A percentile compares a stretch with the other conserved stretches of the same genome.
phyloP scores from a whole-genome alignment of 2,329 filamentous ascomycete species.

The Emmonsia crescens region DNA sequence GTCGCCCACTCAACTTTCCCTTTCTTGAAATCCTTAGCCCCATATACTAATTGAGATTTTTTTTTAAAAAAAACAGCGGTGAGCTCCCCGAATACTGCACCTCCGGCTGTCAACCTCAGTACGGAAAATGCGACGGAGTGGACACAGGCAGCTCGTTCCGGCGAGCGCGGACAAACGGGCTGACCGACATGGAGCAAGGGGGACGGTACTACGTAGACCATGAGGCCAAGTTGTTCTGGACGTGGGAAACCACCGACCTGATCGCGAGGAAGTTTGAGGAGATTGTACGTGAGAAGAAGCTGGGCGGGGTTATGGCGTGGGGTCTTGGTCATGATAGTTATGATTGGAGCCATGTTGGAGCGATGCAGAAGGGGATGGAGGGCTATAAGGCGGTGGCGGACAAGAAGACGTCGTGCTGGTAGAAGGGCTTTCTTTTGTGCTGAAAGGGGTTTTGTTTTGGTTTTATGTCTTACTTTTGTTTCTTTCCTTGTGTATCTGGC shows the following conservation, averaged over 20 bases:
- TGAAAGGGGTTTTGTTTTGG: background rate
- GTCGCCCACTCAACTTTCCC: background rate
- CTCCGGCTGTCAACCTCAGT: constrained; percentile 28
- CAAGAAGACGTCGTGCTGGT: background rate
- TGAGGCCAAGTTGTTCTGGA: constrained; percentile 55
- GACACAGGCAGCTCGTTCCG: constrained; percentile 48
- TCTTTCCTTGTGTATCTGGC: background rate
- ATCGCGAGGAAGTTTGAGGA: constrained; percentile 52
- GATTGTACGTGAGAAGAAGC: constrained; percentile 44
- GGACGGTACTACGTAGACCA: constrained; percentile 61
- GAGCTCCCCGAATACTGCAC: constrained; percentile 22
- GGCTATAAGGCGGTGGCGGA: background rate
- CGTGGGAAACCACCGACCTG: constrained; percentile 55
- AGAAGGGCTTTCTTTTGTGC: too few species aligned
- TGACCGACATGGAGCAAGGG: constrained; percentile 47
- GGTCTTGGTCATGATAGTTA: constrained; percentile 56
- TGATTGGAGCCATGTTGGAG: constrained; percentile 35
- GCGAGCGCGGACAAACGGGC: constrained; percentile 42
- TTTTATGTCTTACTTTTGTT: background rate
- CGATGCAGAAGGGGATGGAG: constrained; percentile 20
- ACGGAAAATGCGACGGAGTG: constrained; percentile 32
- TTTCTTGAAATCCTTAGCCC: background rate
- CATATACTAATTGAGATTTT: background rate
- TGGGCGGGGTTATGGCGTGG: constrained; percentile 69
- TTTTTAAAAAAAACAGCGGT: constrained; percentile 20